Percentiles rank a stretch among this genome's conserved stretches.
Evolutionary conservation across 352 stramenopile species (phyloP).

Genomic region (Phytophthora pinifolia): DNA sequence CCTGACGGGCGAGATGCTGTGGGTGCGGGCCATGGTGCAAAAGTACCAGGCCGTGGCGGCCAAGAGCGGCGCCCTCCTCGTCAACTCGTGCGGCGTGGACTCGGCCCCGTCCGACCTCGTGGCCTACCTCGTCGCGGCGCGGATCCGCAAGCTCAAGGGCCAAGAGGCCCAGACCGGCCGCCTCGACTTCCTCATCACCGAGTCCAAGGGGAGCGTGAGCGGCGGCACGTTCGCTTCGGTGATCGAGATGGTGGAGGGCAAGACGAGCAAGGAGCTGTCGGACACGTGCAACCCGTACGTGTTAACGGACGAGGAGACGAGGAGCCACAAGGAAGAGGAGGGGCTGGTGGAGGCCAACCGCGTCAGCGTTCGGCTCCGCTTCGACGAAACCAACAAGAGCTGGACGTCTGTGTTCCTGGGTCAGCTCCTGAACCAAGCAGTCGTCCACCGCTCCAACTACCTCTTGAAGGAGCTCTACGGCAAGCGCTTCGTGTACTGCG

Average conservation of each 20-base stretch:
- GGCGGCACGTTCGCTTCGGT: conserved; percentile 52
- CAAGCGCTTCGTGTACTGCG: conserved; percentile 45
- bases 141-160: conserved; percentile 1
- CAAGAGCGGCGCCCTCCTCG: conserved; percentile 67
- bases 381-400: conserved; percentile 56
- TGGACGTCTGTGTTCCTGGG: conserved; percentile 67
- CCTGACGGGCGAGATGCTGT: conserved; percentile 86
- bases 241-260: conserved; percentile 18
- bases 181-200: conserved; percentile 40
- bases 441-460: conserved; percentile 67
- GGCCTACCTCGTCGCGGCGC: conserved; percentile 46
- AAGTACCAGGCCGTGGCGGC: conserved; percentile 53
- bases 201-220: conserved; percentile 31
- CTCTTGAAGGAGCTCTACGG: conserved; percentile 56
- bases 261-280: conserved; percentile 12
- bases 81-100: conserved; percentile 86
- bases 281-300: conserved; percentile 37
- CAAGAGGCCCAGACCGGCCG: conserved; percentile 36
- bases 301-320: conserved; percentile 30
- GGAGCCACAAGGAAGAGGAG: conserved; percentile 17
- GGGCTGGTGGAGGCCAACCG: conserved; percentile 18
- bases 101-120: conserved; percentile 78
- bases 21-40: conserved; percentile 68
- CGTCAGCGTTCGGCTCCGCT: conserved; percentile 19
- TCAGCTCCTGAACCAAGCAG: conserved; percentile 62